Conservation (phyloP, 2,329 filamentous ascomycete species). For the Sodiomyces alkalinus region DNA sequence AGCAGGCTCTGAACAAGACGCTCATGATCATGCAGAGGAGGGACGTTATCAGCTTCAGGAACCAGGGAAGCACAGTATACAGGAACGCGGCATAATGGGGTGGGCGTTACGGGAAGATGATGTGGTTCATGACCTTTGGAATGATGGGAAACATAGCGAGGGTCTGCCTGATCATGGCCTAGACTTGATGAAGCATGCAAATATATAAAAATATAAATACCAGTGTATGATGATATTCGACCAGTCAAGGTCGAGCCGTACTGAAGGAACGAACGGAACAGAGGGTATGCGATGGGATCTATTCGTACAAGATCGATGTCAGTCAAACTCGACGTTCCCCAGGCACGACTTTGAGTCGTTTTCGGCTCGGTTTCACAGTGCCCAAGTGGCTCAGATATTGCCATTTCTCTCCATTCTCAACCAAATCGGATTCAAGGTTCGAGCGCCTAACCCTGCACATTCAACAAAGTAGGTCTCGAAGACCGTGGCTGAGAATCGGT, state of each 20-base stretch:
- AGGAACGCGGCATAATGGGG: conserved; percentile 46
- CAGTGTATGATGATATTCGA: background rate
- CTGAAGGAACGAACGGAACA: no score
- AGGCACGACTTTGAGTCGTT: no score
- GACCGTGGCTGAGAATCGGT: conserved; percentile 8
- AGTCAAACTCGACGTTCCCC: no score
- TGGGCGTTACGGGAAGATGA: background rate
- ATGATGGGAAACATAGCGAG: background rate
- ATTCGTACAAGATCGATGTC: no score
- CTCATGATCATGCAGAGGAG: conserved; percentile 74
- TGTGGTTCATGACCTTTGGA: background rate
- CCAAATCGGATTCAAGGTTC: conserved; percentile 7
- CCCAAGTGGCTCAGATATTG: conserved; percentile 9
- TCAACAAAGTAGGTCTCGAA: no score
- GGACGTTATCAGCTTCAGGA: conserved; percentile 72
- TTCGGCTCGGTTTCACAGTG: no score
- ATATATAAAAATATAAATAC: conserved; percentile 4
- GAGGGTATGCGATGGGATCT: no score
- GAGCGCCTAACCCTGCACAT: no score
- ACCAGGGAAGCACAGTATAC: conserved; percentile 62
- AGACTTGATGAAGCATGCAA: conserved; percentile 4
- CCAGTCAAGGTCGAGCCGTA: no score
- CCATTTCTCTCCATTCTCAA: conserved; percentile 8
- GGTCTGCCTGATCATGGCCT: background rate
- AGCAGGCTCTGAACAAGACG: conserved; percentile 71